phyloP scores from a whole-genome alignment of 331 rosid species.

The Quercus lobata region DNA sequence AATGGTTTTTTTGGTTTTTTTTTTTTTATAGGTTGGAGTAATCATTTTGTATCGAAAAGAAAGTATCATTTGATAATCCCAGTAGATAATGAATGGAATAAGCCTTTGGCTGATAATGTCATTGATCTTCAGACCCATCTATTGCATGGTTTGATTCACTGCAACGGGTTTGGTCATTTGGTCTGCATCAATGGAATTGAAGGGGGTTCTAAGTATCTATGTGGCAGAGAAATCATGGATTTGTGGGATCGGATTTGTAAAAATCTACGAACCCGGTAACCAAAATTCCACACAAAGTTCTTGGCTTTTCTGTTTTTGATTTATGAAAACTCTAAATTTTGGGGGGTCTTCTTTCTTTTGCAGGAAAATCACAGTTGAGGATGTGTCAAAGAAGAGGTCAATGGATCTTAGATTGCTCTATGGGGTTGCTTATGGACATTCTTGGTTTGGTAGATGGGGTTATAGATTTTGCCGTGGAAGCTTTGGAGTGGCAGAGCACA shows the following conservation, averaged over 20 bases:
- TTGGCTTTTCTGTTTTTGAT: not conserved
- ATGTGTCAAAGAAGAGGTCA: constrained; percentile 63
- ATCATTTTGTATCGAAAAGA: constrained; percentile 72
- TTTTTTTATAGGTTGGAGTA: constrained; percentile 75
- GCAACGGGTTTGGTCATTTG: constrained; percentile 89
- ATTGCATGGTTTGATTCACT: constrained; percentile 72
- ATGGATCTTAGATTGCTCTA: constrained; percentile 91
- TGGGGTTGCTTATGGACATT: constrained; percentile 36
- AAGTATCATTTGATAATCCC: constrained; percentile 81
- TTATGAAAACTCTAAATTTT: not conserved
- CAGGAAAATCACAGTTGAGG: constrained; percentile 79
- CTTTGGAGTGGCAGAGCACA: constrained; percentile 62
- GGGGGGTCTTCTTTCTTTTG: constrained; percentile 8
- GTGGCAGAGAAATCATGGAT: constrained; percentile 88
- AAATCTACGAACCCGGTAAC: constrained; percentile 48
- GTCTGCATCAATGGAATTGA: constrained; percentile 76
- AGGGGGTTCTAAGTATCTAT: constrained; percentile 76
- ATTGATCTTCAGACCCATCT: constrained; percentile 58
- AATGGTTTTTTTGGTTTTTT: not conserved
- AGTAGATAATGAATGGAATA: constrained; percentile 57
- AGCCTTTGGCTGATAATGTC: constrained; percentile 50
- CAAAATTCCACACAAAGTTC: not conserved
- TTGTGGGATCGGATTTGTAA: constrained; percentile 76
- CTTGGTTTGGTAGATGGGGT: constrained; percentile 96
- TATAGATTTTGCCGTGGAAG: constrained; percentile 76